Percentiles rank a stretch among this genome's conserved stretches.
Evolutionary conservation across 2,329 filamentous ascomycete species (phyloP).

Genomic region (Fusarium subglutinans): DNA sequence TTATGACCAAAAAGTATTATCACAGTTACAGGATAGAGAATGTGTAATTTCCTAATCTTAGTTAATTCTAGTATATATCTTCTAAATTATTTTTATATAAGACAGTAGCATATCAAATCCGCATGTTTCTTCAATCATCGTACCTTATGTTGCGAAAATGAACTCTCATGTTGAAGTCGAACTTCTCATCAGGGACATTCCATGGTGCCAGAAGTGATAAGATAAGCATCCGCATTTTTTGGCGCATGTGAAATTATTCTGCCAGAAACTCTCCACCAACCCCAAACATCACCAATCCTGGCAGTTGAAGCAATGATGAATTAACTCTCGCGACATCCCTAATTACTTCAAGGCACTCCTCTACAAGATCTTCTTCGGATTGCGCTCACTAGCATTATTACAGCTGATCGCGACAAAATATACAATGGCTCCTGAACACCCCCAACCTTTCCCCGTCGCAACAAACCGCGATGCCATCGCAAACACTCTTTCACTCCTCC

Average conservation of each 20-base stretch:
- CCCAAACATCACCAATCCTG: conserved; percentile 16
- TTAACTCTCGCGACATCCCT: not conserved
- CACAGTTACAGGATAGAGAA: conserved; percentile 11
- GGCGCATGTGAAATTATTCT: conserved; percentile 42
- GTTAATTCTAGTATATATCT: conserved; percentile 24
- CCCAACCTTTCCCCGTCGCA: conserved; percentile 48
- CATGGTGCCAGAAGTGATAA: conserved; percentile 26
- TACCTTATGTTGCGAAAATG: not conserved
- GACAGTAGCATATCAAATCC: not conserved
- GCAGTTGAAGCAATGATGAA: not conserved
- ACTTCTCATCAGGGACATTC: not conserved
- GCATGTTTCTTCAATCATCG: not conserved
- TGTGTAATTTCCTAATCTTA: conserved; percentile 36
- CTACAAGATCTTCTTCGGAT: not conserved
- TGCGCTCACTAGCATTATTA: not conserved
- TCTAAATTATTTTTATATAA: not conserved
- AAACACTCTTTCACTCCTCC: conserved; percentile 55
- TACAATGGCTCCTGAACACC: conserved; percentile 36
- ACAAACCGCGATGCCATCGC: conserved; percentile 51
- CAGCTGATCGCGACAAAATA: not conserved
- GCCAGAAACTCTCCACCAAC: conserved; percentile 24
- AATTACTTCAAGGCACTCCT: too few species aligned
- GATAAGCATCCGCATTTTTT: conserved; percentile 28
- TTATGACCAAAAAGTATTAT: conserved; percentile 33
- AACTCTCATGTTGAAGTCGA: not conserved